Base-by-base conservation (phyloP, 345 rosid genomes). In the Pugionium dolabratum region DNA sequence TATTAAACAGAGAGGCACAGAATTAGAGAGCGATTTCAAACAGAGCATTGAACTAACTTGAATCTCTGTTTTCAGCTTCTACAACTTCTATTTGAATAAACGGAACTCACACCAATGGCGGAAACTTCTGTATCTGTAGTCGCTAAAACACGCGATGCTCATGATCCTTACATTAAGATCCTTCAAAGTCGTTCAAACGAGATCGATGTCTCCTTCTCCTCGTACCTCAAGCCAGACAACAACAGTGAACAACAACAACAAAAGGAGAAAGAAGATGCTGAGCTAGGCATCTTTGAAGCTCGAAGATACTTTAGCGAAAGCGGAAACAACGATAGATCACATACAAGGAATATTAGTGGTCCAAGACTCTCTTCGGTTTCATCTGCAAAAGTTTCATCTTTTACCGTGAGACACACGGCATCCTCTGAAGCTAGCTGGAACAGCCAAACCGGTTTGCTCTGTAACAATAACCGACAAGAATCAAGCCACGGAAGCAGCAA, bases 351-450 rank as follows among this genome's bases (percentile, higher is more conserved):
- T 54, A 66, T 45, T 32, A 78, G 8, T 45, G 53, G 74, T 53
- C 64, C 85, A 30, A 80, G 92, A 76, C 75, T 80, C 51, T 82
- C 89, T 7, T 82, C 90, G 5, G 84, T 81, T 55, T 86, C 88
- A 36, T 80, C 89, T 0, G 73, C 73, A 5, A 77, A 82, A 33
- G 88, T 86, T 2, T 80, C 75, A 8, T 81, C 82, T 7, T 83
- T 82, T 68, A 79, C 60, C 54, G 80, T 85, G 2, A 82, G 85
- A 6, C 89, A 91, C 4, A 86, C 84, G 42, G 57, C 72, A 59
- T 89, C 96, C 1, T 92, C 91, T 1, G 96, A 92, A 74, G 96
- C 88, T 7, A 91, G 96, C 55, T 91, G 95, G 96, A 91, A 91
- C 59, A 89, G 96, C 75, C 92, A 85, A 81, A 83, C 84, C 11